Evolutionary conservation across 2,329 filamentous ascomycete species (phyloP).

Genomic region (Metarhizium humberi): DNA sequence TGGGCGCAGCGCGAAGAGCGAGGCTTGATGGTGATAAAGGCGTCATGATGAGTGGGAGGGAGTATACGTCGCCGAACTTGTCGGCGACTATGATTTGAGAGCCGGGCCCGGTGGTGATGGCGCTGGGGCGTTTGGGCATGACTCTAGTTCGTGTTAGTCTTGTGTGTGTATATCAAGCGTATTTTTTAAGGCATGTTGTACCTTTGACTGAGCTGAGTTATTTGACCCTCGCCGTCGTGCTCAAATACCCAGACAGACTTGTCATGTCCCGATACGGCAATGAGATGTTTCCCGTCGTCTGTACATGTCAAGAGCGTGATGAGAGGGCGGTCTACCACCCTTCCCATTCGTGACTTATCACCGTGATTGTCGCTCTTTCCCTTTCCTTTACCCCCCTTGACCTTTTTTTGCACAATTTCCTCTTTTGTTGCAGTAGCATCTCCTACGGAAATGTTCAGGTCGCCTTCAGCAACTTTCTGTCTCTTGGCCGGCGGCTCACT

Average conservation of each 20-base stretch:
- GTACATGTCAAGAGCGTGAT: constrained; percentile 62
- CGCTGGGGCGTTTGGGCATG: constrained; percentile 86
- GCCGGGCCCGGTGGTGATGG: constrained; percentile 61
- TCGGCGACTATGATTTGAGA: constrained; percentile 73
- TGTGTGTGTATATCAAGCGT: neutral
- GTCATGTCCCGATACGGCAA: constrained; percentile 82
- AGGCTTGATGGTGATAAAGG: constrained; percentile 10
- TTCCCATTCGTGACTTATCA: constrained; percentile 13
- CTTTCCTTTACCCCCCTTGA: constrained; percentile 14
- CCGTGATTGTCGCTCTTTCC: constrained; percentile 17
- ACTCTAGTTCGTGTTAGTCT: constrained; percentile 34
- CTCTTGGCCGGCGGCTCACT: constrained; percentile 27
- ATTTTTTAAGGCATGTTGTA: constrained; percentile 21
- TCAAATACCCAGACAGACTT: constrained; percentile 81
- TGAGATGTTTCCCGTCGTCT: constrained; percentile 53
- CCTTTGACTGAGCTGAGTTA: constrained; percentile 66
- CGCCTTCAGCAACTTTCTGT: constrained; percentile 20
- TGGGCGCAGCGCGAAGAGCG: constrained; percentile 9
- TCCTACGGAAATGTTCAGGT: constrained; percentile 2
- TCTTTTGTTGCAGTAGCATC: constrained; percentile 1
- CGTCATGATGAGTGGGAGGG: constrained; percentile 54
- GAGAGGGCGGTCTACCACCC: constrained; percentile 45
- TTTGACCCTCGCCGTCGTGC: constrained; percentile 47
- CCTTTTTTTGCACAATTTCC: constrained; percentile 8
- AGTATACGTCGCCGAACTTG: constrained; percentile 96